These are phyloP conservation scores for Saccharomyces pastorianus DNA, from an alignment of 1,139 yeast genomes.

Conservation along the genomic window DNA sequence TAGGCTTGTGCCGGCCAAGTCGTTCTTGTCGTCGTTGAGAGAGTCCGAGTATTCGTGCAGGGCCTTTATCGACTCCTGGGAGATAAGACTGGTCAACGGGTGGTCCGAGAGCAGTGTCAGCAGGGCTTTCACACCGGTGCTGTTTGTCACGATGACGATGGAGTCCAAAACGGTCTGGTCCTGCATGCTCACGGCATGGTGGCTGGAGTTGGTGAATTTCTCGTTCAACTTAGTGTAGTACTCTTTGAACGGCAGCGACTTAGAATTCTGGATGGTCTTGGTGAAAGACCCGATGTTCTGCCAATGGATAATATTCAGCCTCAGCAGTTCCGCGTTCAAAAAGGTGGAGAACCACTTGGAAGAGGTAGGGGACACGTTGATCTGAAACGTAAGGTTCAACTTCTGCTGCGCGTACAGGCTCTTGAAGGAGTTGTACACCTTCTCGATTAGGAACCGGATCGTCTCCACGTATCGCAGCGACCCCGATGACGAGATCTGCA, in stretches of 20 bases:
- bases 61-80: constrained; percentile 27
- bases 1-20: constrained; percentile 16
- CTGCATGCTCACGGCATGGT: not conserved
- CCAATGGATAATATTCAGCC: constrained; percentile 14
- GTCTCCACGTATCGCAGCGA: constrained; percentile 31
- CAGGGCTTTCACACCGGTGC: constrained; percentile 31
- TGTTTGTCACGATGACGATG: constrained; percentile 27
- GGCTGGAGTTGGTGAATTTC: constrained; percentile 16
- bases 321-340: constrained; percentile 16
- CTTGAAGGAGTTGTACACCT: constrained; percentile 14
- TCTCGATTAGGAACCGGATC: constrained; percentile 26
- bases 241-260: constrained; percentile 25
- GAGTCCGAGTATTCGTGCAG: constrained; percentile 13
- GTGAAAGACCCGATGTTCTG: constrained; percentile 8
- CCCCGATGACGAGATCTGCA: constrained; percentile 25
- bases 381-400: constrained; percentile 13
- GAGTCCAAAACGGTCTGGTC: constrained; percentile 16
- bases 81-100: constrained; percentile 26
- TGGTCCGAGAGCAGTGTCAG: constrained; percentile 30
- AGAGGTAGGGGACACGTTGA: constrained; percentile 27
- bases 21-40: constrained; percentile 6
- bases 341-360: constrained; percentile 31
- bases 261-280: constrained; percentile 10
- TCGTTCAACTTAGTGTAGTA: constrained; percentile 25
- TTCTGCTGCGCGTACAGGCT: constrained; percentile 5